These are phyloP conservation scores for Chrysoporthe austroafricana DNA, from an alignment of 2,329 filamentous ascomycete genomes.

Conservation along the genomic window DNA sequence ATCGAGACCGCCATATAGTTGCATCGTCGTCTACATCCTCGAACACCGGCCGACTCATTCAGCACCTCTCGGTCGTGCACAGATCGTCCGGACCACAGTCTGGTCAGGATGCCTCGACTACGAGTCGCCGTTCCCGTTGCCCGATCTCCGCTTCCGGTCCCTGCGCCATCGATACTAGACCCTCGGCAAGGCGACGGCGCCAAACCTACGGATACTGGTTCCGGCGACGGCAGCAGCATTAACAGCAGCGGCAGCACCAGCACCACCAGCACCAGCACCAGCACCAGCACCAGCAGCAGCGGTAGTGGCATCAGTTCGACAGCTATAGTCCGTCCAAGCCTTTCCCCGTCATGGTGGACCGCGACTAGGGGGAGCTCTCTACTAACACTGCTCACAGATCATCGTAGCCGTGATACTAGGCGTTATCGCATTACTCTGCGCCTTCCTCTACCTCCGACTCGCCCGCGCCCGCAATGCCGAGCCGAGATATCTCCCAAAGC, in stretches of 20 bases:
- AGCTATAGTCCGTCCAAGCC: slow-evolving; percentile 20
- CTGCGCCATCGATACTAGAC: slow-evolving; percentile 1
- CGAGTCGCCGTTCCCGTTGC: slow-evolving; percentile 1
- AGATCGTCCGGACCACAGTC: not conserved
- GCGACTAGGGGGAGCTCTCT: not conserved
- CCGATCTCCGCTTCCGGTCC: not conserved
- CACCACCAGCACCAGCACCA: not conserved
- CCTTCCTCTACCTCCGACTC: slow-evolving; percentile 32
- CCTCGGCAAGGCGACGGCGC: slow-evolving; percentile 1
- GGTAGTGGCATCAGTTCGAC: slow-evolving; percentile 15
- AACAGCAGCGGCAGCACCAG: not conserved
- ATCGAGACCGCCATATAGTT: slow-evolving; percentile 12
- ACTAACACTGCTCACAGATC: slow-evolving; percentile 28
- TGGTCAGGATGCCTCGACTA: not conserved
- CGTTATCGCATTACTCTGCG: slow-evolving; percentile 31
- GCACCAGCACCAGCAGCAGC: not conserved
- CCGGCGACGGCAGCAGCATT: too few species aligned
- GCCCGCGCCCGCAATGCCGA: slow-evolving; percentile 42
- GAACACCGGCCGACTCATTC: not conserved
- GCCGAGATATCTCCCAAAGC: slow-evolving; percentile 55
- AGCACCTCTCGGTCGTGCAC: not conserved
- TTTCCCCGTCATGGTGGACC: not conserved
- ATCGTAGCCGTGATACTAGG: slow-evolving; percentile 34
- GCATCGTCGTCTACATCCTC: not conserved
- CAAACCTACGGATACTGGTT: not conserved